These are phyloP conservation scores for Apium graveolens DNA, from an alignment of 129 eudicot species.

Conservation along the genomic window DNA sequence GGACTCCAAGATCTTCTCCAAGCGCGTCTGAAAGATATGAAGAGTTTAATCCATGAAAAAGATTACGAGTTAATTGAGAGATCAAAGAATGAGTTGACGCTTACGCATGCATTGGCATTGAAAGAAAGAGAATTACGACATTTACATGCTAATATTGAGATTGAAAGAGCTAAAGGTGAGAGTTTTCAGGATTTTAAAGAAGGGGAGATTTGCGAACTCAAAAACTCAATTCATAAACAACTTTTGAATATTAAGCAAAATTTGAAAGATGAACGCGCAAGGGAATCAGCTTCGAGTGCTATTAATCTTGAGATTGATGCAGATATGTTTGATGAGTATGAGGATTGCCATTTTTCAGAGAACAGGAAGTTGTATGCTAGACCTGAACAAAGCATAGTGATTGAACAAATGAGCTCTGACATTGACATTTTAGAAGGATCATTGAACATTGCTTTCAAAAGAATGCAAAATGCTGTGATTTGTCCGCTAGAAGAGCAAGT, in stretches of 20 bases:
- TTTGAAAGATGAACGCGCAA: conserved; percentile 17
- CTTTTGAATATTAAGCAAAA: conserved; percentile 35
- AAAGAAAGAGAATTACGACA: conserved; percentile 29
- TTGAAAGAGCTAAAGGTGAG: conserved; percentile 14
- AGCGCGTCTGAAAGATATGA: conserved; percentile 35
- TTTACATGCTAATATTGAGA: conserved; percentile 20
- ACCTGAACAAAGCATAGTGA: conserved; percentile 25
- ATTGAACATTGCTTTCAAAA: conserved; percentile 41
- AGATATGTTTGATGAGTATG: conserved; percentile 11
- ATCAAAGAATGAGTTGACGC: conserved; percentile 28
- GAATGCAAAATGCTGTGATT: conserved; percentile 35
- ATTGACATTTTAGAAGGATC: conserved; percentile 45
- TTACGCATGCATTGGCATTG: conserved; percentile 25
- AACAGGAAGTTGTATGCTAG: not conserved
- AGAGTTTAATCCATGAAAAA: conserved; percentile 29
- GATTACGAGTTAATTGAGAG: conserved; percentile 42
- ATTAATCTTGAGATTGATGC: conserved; percentile 12
- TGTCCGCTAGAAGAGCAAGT: conserved; percentile 42
- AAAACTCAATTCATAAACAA: conserved; percentile 25
- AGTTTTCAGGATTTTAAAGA: conserved; percentile 16
- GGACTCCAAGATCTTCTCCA: conserved; percentile 40
- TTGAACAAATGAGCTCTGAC: conserved; percentile 43
- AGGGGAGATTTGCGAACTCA: conserved; percentile 25
- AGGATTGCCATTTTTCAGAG: not conserved
- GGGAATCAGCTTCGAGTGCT: conserved; percentile 9